Base-by-base conservation (phyloP, 371 early-diverging fungal species). In the Mortierella sp. region DNA sequence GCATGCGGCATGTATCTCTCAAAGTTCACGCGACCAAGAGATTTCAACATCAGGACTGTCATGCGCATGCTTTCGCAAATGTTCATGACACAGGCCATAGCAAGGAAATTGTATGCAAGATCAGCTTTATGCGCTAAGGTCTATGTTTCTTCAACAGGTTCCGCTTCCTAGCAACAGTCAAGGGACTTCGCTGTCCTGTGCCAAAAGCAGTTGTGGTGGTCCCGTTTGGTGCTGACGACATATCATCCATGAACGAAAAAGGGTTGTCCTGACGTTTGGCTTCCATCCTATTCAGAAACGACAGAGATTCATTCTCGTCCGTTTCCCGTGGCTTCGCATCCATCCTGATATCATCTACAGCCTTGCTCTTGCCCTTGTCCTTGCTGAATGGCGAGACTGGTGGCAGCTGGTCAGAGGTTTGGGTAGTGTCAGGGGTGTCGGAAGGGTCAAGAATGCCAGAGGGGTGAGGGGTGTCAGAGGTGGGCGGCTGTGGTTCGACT, bases 321-420 rank as follows among this genome's bases (percentile, higher is more conserved):
- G 61, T 61, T 22, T 37, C 61, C 22, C 22, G 61, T 19, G 22
- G 8, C 10, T 61, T 39, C 39, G 37, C 39, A 19, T 22, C 37
- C 61, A 61, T 61, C 61, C 37, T 37, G 22, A 61, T 9, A 61
- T 61, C 61, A 61, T 34, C 66, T 10, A 26, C 16, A 67, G 31
- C 71, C 39, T 66, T 66, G 47, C 24, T 53, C 47, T 71, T 72
- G 61, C 45, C 63, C 47, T 65, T 66, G 37, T 52, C 47, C 53
- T 70, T 66, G 34, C 5, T 66, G 29, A 50, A 61, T 7, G 61
- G 22, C 2, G 61, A 61, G 22, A 61, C 34, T 16, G 22, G 34
- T 22, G 6, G 9, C 10, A 37, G 22, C 3, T 61, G 2, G 19
- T 22, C 61, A 37, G 61, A 22, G 39, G 22, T n/a, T n/a, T n/a